Conservation (phyloP, 345 rosid genomes). For the Diplotaxis tenuifolia region DNA sequence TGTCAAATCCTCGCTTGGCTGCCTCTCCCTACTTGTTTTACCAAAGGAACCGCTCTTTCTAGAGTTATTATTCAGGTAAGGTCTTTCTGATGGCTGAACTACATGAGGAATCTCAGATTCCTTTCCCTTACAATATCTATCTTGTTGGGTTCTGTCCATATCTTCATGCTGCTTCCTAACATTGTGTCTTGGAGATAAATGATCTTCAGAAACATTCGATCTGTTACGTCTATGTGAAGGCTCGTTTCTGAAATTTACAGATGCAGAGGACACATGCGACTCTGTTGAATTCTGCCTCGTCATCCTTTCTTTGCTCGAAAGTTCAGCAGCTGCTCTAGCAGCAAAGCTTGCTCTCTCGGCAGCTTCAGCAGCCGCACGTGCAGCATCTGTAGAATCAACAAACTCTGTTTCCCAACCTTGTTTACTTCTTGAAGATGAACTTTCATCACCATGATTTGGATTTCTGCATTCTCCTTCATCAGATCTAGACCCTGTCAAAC, state of each 20-base stretch:
- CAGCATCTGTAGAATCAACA: slow-evolving; percentile 83
- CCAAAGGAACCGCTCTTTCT: slow-evolving; percentile 36
- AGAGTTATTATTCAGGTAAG: slow-evolving; percentile 42
- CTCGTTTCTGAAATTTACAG: slow-evolving; percentile 27
- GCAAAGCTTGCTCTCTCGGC: slow-evolving; percentile 97
- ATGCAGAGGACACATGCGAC: slow-evolving; percentile 19
- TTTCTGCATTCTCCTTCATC: slow-evolving; percentile 32
- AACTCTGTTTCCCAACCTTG: slow-evolving; percentile 72
- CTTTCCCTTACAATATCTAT: slow-evolving; percentile 7
- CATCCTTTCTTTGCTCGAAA: slow-evolving; percentile 61
- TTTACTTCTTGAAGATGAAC: slow-evolving; percentile 18
- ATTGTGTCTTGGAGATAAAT: slow-evolving; percentile 19
- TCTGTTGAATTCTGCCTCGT: slow-evolving; percentile 29
- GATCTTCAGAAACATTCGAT: slow-evolving; percentile 28
- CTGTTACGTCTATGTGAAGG: slow-evolving; percentile 24
- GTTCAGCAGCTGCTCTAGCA: slow-evolving; percentile 95
- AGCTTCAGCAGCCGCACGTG: slow-evolving; percentile 81
- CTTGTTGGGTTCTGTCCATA: slow-evolving; percentile 21
- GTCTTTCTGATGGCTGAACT: slow-evolving; percentile 28
- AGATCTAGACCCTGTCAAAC: slow-evolving; percentile 22
- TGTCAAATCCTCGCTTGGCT: slow-evolving; percentile 16
- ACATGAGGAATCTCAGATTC: slow-evolving; percentile 12
- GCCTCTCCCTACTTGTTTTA: slow-evolving; percentile 26
- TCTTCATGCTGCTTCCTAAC: slow-evolving; percentile 22
- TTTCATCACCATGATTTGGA: slow-evolving; percentile 11